phyloP scores from a whole-genome alignment of 176 grass and related monocot species.

The Luzula sylvatica region DNA sequence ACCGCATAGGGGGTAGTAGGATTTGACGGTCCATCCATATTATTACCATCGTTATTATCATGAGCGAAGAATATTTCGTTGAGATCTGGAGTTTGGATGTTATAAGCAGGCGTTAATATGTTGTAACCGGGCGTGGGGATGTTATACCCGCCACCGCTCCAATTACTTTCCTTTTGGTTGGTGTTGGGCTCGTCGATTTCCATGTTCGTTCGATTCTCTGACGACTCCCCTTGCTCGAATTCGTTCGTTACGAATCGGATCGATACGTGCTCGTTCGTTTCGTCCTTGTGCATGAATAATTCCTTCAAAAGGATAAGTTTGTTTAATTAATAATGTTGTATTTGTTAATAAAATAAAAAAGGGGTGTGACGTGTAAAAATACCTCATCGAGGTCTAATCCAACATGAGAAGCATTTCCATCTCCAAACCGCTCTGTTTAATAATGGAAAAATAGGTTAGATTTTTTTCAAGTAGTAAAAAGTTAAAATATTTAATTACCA shows the following conservation, averaged over 20 bases:
- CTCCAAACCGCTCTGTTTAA: slow-evolving; percentile 91
- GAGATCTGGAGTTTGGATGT: slow-evolving; percentile 69
- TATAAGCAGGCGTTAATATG: slow-evolving; percentile 16
- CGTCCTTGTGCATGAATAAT: slow-evolving; percentile 58
- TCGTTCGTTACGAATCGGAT: slow-evolving; percentile 36
- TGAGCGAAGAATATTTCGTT: slow-evolving; percentile 66
- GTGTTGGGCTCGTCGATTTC: slow-evolving; percentile 66
- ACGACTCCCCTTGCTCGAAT: slow-evolving; percentile 42
- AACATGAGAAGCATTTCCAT: slow-evolving; percentile 94
- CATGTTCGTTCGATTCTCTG: slow-evolving; percentile 48
- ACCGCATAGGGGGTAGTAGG: slow-evolving; percentile 35
- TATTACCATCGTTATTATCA: neutral
- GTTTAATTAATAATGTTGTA: neutral
- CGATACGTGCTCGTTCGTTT: slow-evolving; percentile 27
- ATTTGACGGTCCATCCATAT: slow-evolving; percentile 40
- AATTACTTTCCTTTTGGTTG: slow-evolving; percentile 50
- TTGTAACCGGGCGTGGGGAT: slow-evolving; percentile 19
- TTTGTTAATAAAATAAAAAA: neutral
- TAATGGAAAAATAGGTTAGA: slow-evolving; percentile 7
- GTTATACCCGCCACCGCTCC: slow-evolving; percentile 34
- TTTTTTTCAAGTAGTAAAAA: too few relatives aligned
- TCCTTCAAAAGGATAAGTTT: slow-evolving; percentile 40
- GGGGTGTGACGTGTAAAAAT: neutral
- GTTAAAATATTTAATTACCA: slow-evolving; percentile 27
- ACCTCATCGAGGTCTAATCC: slow-evolving; percentile 98